Evolutionary conservation across 2,329 filamentous ascomycete species (phyloP).

Genomic region (Colletotrichum sublineola): DNA sequence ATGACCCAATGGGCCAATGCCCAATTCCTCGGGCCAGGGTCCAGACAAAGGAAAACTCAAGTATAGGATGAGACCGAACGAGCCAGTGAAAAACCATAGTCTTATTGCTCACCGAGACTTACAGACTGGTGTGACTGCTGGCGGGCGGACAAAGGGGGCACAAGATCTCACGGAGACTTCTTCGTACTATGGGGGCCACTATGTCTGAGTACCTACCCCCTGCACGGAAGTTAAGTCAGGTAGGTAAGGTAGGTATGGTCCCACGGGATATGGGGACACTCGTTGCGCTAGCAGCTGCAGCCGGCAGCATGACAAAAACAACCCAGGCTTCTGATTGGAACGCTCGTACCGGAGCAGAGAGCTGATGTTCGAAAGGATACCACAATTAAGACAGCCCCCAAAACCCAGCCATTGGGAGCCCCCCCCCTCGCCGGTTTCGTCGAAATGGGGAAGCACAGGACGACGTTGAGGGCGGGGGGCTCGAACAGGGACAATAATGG

Average conservation of each 20-base stretch:
- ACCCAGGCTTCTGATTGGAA: constrained; percentile 14
- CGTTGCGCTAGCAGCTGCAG: constrained; percentile 26
- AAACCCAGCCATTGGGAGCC: neutral
- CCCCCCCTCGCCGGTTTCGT: neutral
- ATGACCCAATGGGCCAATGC: neutral
- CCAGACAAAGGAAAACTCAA: neutral
- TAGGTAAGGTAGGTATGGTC: neutral
- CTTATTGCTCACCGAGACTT: constrained; percentile 7
- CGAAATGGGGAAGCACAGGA: constrained; percentile 5
- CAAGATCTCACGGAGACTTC: constrained; percentile 9
- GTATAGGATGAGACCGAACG: constrained; percentile 10
- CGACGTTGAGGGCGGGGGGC: neutral
- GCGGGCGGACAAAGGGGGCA: neutral
- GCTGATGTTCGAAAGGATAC: neutral
- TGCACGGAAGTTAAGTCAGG: neutral
- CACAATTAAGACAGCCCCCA: neutral
- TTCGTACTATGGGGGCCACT: constrained; percentile 26
- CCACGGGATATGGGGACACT: constrained; percentile 25
- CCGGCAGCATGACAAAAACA: constrained; percentile 33
- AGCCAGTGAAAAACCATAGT: constrained; percentile 2
- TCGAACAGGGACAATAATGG: constrained; percentile 23
- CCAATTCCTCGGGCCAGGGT: constrained; percentile 19
- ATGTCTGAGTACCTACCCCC: constrained; percentile 6
- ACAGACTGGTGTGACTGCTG: neutral
- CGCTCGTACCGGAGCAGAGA: constrained; percentile 11